These are phyloP conservation scores for Acanthamoeba rhysodes DNA, from an alignment of 208 protist species.

Conservation along the genomic window DNA sequence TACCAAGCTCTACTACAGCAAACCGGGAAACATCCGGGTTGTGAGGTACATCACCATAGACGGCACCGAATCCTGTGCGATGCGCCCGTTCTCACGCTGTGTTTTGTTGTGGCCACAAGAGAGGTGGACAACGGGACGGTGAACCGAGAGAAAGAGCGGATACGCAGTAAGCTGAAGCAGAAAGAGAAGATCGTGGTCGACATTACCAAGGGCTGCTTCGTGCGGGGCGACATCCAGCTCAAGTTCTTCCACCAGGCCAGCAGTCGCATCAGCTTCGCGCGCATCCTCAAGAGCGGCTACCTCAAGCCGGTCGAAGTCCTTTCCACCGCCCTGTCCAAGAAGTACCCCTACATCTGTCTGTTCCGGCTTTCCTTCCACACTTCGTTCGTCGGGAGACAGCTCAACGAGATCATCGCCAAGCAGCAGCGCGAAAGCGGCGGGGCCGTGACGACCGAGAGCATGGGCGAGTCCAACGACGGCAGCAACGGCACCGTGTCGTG, in stretches of 20 bases:
- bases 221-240: conserved; percentile 61
- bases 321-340: conserved; percentile 52
- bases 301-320: conserved; percentile 62
- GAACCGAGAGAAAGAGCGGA: conserved; percentile 35
- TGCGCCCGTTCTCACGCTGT: not conserved
- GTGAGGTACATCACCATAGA: not conserved
- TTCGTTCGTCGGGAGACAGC: conserved; percentile 37
- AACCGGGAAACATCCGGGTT: conserved; percentile 31
- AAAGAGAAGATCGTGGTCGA: conserved; percentile 56
- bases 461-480: conserved; percentile 35
- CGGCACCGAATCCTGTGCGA: too few relatives aligned
- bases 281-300: conserved; percentile 62
- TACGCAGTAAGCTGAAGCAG: conserved; percentile 41
- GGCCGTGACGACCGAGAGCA: not conserved
- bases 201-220: conserved; percentile 60
- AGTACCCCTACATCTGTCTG: conserved; percentile 56
- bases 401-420: conserved; percentile 68
- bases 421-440: not conserved
- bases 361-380: conserved; percentile 59
- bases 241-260: conserved; percentile 70
- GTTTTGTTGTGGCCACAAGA: not conserved
- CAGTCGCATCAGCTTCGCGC: conserved; percentile 54
- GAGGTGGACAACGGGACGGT: conserved; percentile 62
- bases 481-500: not conserved
- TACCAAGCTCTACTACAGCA: conserved; percentile 51